Conservation (phyloP, 495 filamentous ascomycete species). For the Mytilinidion resinicola region DNA sequence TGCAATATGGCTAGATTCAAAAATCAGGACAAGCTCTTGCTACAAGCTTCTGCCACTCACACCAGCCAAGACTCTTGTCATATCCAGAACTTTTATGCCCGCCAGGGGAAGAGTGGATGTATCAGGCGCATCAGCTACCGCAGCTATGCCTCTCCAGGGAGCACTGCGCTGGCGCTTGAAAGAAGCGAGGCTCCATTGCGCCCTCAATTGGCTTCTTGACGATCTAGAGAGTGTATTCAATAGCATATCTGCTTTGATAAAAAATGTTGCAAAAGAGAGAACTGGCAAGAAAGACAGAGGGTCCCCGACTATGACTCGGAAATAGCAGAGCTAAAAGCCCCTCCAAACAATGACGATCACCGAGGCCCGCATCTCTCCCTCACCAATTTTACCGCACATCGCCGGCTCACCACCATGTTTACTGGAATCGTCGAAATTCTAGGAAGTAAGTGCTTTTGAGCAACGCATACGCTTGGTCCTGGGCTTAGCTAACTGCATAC, state of each 20-base stretch:
- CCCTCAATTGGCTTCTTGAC: not conserved
- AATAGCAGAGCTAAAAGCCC: not conserved
- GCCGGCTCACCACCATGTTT: constrained; percentile 60
- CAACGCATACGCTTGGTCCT: constrained; percentile 1
- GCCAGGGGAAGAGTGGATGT: constrained; percentile 49
- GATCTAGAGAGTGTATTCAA: constrained; percentile 1
- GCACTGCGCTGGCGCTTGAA: not conserved
- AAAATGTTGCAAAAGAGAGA: not conserved
- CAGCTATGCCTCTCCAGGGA: constrained; percentile 2
- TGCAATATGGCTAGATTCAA: constrained; percentile 78
- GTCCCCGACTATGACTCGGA: not conserved
- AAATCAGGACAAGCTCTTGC: not conserved
- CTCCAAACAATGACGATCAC: constrained; percentile 6
- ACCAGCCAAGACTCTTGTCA: constrained; percentile 93
- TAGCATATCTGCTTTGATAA: constrained; percentile 2
- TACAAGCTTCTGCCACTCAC: constrained; percentile 49
- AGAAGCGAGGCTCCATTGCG: constrained; percentile 7
- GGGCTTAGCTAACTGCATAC: constrained; percentile 32
- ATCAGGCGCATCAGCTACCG: constrained; percentile 8
- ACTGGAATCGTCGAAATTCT: constrained; percentile 95
- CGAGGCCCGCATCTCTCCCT: constrained; percentile 15
- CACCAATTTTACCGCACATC: constrained; percentile 6
- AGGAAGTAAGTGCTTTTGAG: constrained; percentile 58
- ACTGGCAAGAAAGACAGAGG: not conserved
- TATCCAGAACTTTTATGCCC: constrained; percentile 84